Percentiles rank a stretch among this genome's conserved stretches.
phyloP scores from a whole-genome alignment of 2,329 filamentous ascomycete genomes.

The Neofusicoccum ribis region DNA sequence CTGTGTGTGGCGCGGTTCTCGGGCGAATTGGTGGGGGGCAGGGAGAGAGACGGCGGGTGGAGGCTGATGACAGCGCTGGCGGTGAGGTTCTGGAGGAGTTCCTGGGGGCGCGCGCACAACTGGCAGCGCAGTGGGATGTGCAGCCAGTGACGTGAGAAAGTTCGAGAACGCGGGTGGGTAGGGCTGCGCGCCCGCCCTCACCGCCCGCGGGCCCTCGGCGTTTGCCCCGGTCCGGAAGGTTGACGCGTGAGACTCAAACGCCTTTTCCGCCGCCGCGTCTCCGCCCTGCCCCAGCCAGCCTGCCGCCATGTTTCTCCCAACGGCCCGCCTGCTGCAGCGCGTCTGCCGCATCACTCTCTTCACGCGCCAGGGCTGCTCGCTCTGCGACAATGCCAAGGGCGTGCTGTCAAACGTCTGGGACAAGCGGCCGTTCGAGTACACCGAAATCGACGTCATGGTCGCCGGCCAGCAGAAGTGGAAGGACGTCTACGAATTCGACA shows the following conservation, averaged over 20 bases:
- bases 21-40: neutral
- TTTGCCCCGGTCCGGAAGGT: slow-evolving; percentile 1
- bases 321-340: slow-evolving; percentile 35
- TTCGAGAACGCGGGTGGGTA: slow-evolving; percentile 1
- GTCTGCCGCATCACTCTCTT: slow-evolving; percentile 69
- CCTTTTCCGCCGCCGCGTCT: neutral
- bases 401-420: slow-evolving; percentile 70
- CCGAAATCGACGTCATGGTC: slow-evolving; percentile 69
- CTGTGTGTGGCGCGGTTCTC: neutral
- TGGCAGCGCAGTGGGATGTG: neutral
- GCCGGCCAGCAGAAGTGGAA: slow-evolving; percentile 66
- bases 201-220: neutral
- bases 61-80: neutral
- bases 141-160: slow-evolving; percentile 14
- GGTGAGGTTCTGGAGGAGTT: neutral
- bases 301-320: slow-evolving; percentile 19
- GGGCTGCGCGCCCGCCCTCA: neutral
- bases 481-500: slow-evolving; percentile 76
- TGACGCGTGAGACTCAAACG: neutral
- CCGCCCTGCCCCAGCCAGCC: neutral
- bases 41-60: neutral
- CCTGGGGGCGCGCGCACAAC: neutral
- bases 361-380: slow-evolving; percentile 68
- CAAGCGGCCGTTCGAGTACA: slow-evolving; percentile 65
- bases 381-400: slow-evolving; percentile 68